Base-by-base conservation (phyloP, 352 stramenopile genomes). In the Globisporangium megalacanthum region DNA sequence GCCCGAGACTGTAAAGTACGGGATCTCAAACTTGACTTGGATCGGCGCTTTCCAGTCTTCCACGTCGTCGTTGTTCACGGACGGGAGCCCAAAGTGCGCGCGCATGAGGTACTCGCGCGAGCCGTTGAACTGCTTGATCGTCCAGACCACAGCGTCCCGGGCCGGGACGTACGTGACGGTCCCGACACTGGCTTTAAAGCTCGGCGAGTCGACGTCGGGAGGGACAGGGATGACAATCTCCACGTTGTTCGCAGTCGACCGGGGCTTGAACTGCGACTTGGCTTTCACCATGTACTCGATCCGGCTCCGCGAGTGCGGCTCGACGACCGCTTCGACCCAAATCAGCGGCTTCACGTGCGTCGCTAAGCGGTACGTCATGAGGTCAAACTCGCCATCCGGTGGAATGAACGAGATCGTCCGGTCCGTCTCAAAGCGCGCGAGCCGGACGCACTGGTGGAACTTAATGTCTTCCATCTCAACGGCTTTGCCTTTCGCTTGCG, bases 401-500 rank as follows among this genome's bases (percentile, higher is more conserved):
- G 98, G 98, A 59, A 99, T 99, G 79, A 99, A 99, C 36, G 91
- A 98, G 59, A 99, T 99, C 31, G 98, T 99, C 29, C 97, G 87
- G 73, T 99, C 97, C 56, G 98, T 98, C 72, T 99, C 97, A 58
- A 99, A 99, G 54, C 96, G 84, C n/a, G 97, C 96, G 14, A 99
- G 86, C 14, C 97, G 86, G 37, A 99, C 98, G 62, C 98, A 95
- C 70, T 99, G 97, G 79, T 99, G 97, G 72, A 99, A 99, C 75
- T 99, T 99, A 58, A 99, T 99, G 73, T 99, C 98, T 69, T 99
- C 97, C 72, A 99, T 92, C 69, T 99, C 97, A 0, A 99, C 95
- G 11, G 94, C 89, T 72, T 99, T 99, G 62, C 92, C 95, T 58
- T 95, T 96, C 48, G 75, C 75, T 9, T 81, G 80, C 14, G 75